Evolutionary conservation across 2,329 filamentous ascomycete genomes (phyloP), one percentile per base, ranked within the genome.

Genomic region (Fusarium nisikadoi): DNA sequence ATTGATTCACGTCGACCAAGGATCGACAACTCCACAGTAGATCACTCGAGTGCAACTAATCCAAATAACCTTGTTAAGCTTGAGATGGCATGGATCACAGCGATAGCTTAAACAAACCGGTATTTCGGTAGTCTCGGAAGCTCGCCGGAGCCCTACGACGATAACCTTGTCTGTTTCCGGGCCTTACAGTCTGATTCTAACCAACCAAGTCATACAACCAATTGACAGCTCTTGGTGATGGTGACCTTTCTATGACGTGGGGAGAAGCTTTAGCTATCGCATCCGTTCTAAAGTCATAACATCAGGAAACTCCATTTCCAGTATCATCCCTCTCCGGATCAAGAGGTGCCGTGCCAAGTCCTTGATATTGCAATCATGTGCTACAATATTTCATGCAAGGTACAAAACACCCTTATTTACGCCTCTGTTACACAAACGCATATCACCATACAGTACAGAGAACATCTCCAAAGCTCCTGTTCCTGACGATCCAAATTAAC

Each of bases 401-500:
- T 53, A 47, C 17, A 20, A 20, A 33, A 13, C 33, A 42, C 35
- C 36, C 20, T 42, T n/a, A 25, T 35, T 45, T 56, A 27, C 43
- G 46, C 55, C 46, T 23, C 16, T 41, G 62, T 67, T 35, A 27
- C 70, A 72, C 64, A 29, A 54, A 56, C 31, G 19, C 20, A 56
- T 45, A 47, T 36, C 29, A 14, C 42, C 33, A 27, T 19, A 49
- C 19, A 12, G 36, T 23, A 31, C 23, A 42, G 14, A 43, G 13
- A 17, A 33, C 35, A 54, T 33, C 20, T 14, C 13, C 23, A 33
- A 25, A 43, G 23, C 42, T 45, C 7, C 23, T 41, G 70, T 66
- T n/a, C 70, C 70, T 72, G 70, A 36, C 56, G 65, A 73, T 72
- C 65, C 65, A 36, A 16, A 47, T 19, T 52, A 25, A 59, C 25